Evolutionary conservation across 176 grass and related monocot species (phyloP), one percentile per base, ranked within the genome.

Genomic region (Neostapfia colusana): DNA sequence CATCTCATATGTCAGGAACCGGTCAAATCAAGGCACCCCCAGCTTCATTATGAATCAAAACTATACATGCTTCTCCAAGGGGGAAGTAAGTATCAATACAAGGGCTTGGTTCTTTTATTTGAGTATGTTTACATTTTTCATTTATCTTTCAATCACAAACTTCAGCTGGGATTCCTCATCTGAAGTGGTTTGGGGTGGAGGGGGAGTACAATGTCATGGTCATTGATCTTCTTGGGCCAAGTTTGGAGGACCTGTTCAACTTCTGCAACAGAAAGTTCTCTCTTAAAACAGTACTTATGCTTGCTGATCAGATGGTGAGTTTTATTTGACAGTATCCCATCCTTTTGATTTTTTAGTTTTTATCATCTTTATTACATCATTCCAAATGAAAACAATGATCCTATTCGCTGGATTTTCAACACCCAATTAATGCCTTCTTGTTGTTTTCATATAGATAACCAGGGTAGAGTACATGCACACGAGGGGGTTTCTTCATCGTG

Each of bases 181-280:
- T 95, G 64, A 95, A 95, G 55, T 95, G 89, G 89, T 91, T 95
- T 69, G 92, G 92, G 12, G 86, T 95, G 61, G 92, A 95, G 43
- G 92, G 92, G 65, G 92, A 95, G 49, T 95, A 95, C 83, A 95
- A 95, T 92, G 81, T 89, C 54, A 95, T 95, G 92, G 92, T 91
- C 71, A 95, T 95, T 69, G 92, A 95, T 88, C 92, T 95, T 85
- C 92, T 95, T 82, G 92, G 92, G 60, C 89, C 92, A 84, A 95
- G 92, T 67, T 62, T 95, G 20, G 89, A 95, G 69, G 92, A 95
- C 67, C 63, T 92, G 38, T 95, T 95, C 81, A 92, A 95, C 71
- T 92, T 83, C 68, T 95, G 92, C 81, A 89, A 89, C 49, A 79
- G 92, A 79, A 95, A 89, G 65, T 87, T 95, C 63, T 87, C 92